Percentiles rank a stretch among this genome's conserved stretches.
Conservation (phyloP, 2,329 filamentous ascomycete species). For the Sporothrix schenckii region DNA sequence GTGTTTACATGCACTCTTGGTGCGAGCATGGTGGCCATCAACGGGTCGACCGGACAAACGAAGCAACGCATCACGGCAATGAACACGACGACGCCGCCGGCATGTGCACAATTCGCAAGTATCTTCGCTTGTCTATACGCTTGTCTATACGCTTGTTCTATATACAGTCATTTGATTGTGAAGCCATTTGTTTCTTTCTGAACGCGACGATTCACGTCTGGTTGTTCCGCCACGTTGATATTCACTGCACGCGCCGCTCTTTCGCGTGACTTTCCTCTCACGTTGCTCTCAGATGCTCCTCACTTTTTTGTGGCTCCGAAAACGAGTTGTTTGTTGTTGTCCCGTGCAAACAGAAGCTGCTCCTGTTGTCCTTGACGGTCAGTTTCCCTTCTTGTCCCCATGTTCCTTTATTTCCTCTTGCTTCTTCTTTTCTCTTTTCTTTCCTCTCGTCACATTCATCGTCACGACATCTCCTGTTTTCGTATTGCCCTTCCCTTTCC, state of each 20-base stretch:
- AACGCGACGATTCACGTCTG: not conserved
- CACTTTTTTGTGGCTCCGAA: not conserved
- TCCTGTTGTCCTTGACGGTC: not conserved
- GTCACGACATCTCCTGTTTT: not conserved
- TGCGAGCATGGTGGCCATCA: not conserved
- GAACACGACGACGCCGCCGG: not conserved
- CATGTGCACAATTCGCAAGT: too few species aligned
- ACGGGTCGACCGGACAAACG: not conserved
- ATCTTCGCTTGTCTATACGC: not conserved
- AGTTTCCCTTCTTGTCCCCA: not conserved
- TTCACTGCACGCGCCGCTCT: not conserved
- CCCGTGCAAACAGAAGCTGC: not conserved
- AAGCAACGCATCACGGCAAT: not conserved
- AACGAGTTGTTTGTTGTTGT: not conserved
- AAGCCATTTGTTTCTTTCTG: not conserved
- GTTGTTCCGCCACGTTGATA: not conserved
- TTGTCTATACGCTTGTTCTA: not conserved
- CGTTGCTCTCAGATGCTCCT: not conserved
- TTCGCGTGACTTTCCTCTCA: slow-evolving; percentile 1
- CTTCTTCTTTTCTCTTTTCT: not conserved
- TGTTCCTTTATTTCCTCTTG: too few species aligned
- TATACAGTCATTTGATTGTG: not conserved
- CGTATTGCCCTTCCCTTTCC: not conserved
- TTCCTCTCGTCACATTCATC: not conserved
- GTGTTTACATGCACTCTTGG: not conserved